These are phyloP conservation scores for Colletotrichum euphorbiae DNA, from an alignment of 2,329 filamentous ascomycete species.

Conservation along the genomic window DNA sequence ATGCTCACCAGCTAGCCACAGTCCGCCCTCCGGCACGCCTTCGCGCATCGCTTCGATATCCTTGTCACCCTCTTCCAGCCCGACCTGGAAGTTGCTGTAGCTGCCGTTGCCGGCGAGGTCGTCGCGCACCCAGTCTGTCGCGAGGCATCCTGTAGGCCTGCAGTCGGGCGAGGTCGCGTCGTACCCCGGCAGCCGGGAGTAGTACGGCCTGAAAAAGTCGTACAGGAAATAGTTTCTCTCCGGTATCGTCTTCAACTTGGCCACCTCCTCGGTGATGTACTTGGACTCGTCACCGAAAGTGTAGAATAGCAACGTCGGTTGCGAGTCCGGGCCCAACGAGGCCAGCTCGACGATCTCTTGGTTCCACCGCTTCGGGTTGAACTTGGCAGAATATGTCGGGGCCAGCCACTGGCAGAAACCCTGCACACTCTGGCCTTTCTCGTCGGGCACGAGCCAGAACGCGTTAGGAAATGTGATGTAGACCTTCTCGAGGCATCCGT, in stretches of 20 bases:
- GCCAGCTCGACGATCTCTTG: conserved; percentile 84
- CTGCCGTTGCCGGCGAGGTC: conserved; percentile 83
- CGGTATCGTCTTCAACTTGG: conserved; percentile 54
- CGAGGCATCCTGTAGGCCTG: conserved; percentile 70
- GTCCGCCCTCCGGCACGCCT: conserved; percentile 72
- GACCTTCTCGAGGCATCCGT: conserved; percentile 78
- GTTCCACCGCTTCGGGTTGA: conserved; percentile 75
- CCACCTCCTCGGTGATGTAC: conserved; percentile 62
- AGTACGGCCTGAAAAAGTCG: conserved; percentile 82
- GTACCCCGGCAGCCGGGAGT: conserved; percentile 79
- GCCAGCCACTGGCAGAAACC: conserved; percentile 82
- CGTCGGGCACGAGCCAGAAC: conserved; percentile 73
- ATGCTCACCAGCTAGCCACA: conserved; percentile 93
- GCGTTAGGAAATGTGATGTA: conserved; percentile 78
- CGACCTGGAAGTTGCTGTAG: conserved; percentile 88
- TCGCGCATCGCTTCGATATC: conserved; percentile 76
- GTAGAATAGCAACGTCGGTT: conserved; percentile 90
- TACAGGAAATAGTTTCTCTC: conserved; percentile 67
- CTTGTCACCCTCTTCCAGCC: conserved; percentile 74
- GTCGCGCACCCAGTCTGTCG: conserved; percentile 84
- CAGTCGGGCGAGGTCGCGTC: conserved; percentile 64
- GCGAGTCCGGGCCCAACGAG: conserved; percentile 70
- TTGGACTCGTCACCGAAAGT: conserved; percentile 73
- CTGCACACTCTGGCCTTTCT: conserved; percentile 58
- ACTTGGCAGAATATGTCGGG: conserved; percentile 72